Percentiles rank a stretch among this genome's conserved stretches.
phyloP scores from a whole-genome alignment of 1,139 yeast genomes.

The Suhomyces kunorum region DNA sequence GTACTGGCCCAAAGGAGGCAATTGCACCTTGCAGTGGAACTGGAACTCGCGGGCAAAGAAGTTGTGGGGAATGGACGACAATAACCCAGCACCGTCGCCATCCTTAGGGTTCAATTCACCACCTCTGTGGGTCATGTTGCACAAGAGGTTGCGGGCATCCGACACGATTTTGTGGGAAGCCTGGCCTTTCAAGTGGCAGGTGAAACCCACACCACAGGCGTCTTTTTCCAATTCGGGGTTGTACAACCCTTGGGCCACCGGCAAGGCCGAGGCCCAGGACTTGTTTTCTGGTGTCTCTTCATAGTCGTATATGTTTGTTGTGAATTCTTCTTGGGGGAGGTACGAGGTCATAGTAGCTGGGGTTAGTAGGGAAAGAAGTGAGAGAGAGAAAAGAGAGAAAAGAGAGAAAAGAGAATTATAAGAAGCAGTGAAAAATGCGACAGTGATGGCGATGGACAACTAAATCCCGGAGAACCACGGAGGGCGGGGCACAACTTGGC shows the following conservation, averaged over 20 bases:
- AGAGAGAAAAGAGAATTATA: not conserved
- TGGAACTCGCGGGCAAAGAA: constrained; percentile 84
- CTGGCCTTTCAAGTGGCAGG: constrained; percentile 88
- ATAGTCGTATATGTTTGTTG: constrained; percentile 55
- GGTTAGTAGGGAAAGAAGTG: constrained; percentile 8
- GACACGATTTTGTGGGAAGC: constrained; percentile 90
- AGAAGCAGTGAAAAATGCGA: too few species aligned
- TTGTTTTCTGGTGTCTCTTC: constrained; percentile 76
- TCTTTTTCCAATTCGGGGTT: constrained; percentile 94
- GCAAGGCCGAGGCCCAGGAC: constrained; percentile 92
- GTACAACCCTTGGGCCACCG: constrained; percentile 84
- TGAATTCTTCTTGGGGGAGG: constrained; percentile 43
- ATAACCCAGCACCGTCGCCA: constrained; percentile 99
- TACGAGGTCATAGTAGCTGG: constrained; percentile 28
- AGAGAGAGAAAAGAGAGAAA: not conserved
- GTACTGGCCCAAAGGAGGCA: constrained; percentile 82
- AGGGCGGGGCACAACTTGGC: too few species aligned
- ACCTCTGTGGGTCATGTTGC: constrained; percentile 99
- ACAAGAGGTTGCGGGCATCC: constrained; percentile 82
- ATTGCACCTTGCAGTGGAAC: constrained; percentile 55
- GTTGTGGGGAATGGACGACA: constrained; percentile 88
- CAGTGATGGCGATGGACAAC: not conserved
- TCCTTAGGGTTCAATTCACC: constrained; percentile 96
- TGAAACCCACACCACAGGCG: constrained; percentile 98
- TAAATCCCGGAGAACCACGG: too few species aligned